phyloP scores from a whole-genome alignment of 352 stramenopile genomes.

The Thraustochytrium sp. region DNA sequence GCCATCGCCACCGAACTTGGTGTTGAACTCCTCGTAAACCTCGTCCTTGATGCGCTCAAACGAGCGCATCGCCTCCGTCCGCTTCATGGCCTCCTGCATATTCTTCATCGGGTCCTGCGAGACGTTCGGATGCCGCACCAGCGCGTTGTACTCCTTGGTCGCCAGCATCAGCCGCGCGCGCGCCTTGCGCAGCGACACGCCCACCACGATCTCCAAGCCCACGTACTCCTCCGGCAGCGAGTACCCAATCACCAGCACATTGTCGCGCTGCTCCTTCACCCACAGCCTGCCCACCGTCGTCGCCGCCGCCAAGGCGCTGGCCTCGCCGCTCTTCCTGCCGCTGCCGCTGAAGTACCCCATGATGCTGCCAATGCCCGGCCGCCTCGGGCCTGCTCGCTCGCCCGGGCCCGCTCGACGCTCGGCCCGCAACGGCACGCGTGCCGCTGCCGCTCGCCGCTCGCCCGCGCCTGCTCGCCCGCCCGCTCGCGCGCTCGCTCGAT shows the following conservation, averaged over 20 bases:
- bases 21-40: not conserved
- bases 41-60: not conserved
- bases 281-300: not conserved
- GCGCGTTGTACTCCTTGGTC: not conserved
- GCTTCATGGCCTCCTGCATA: not conserved
- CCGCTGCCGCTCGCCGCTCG: no score
- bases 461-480: no score
- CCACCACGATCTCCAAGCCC: not conserved
- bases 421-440: no score
- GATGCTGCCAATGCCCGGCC: no score
- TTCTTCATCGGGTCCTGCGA: not conserved
- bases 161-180: not conserved
- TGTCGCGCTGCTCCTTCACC: slow-evolving; percentile 4
- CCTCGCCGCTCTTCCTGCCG: not conserved
- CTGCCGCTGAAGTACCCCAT: no score
- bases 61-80: not conserved
- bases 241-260: not conserved
- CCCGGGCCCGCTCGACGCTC: no score
- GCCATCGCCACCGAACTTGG: not conserved
- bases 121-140: not conserved
- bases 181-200: not conserved
- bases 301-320: not conserved
- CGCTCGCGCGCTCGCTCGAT: no score
- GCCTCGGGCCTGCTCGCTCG: no score
- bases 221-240: not conserved